phyloP scores from a whole-genome alignment of 148 eudicot genomes.

The Camellia granthamiana region DNA sequence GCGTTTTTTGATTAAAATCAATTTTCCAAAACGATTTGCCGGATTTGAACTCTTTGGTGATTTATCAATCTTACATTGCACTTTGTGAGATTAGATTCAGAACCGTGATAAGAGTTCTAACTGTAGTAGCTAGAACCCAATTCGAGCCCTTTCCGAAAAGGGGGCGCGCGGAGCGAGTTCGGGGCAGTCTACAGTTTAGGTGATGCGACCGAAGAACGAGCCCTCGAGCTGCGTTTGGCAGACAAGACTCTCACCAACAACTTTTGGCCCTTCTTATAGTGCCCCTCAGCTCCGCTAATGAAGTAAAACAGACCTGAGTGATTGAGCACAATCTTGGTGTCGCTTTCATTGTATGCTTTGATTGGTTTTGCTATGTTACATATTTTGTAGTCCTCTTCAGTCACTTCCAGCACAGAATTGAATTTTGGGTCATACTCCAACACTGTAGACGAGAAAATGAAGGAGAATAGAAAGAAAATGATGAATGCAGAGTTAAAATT shows the following conservation, averaged over 20 bases:
- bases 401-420: not conserved
- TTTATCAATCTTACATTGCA: too few species aligned
- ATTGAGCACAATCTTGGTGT: not conserved
- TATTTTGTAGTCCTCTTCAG: not conserved
- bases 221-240: not conserved
- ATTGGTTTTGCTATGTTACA: not conserved
- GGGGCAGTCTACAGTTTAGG: not conserved
- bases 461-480: not conserved
- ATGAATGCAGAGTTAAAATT: too few species aligned
- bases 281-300: too few species aligned
- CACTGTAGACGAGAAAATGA: not conserved
- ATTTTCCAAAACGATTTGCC: too few species aligned
- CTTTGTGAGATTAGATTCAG: too few species aligned
- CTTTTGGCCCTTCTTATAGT: not conserved
- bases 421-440: constrained; percentile 9
- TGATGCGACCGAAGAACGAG: not conserved
- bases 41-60: too few species aligned
- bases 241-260: constrained; percentile 2
- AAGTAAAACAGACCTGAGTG: not conserved
- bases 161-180: too few species aligned
- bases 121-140: too few species aligned
- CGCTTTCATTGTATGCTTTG: not conserved
- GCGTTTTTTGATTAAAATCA: too few species aligned
- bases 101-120: too few species aligned
- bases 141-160: too few species aligned